Conservation (phyloP, 345 rosid species). For the Salix caprea region DNA sequence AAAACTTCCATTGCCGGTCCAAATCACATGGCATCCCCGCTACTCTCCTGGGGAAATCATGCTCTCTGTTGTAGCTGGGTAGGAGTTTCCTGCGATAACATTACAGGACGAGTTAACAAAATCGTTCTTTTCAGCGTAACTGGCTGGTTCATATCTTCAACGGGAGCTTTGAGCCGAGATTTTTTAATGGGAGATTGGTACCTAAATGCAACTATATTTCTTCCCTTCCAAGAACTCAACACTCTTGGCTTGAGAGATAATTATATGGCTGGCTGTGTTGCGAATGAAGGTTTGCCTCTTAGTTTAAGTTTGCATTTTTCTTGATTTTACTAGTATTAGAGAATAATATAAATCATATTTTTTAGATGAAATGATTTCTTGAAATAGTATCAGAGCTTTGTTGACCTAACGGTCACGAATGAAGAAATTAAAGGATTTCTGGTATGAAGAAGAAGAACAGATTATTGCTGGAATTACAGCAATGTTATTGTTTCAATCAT, state of each 20-base stretch:
- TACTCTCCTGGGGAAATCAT: neutral
- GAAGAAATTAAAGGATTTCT: too few species aligned
- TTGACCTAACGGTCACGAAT: too few species aligned
- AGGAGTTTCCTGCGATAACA: neutral
- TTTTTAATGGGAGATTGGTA: neutral
- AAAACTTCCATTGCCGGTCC: neutral
- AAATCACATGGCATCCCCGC: neutral
- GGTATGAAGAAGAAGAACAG: too few species aligned
- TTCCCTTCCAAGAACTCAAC: neutral
- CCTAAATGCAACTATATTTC: slow-evolving; percentile 11
- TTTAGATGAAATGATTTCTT: too few species aligned
- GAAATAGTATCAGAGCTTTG: too few species aligned
- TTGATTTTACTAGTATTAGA: too few species aligned
- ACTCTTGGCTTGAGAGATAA: fast-evolving
- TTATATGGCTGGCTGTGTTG: neutral
- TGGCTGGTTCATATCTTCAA: neutral
- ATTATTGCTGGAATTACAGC: too few species aligned
- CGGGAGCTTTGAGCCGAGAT: too few species aligned
- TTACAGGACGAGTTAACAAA: neutral
- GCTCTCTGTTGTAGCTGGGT: neutral
- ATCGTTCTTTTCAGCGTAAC: neutral
- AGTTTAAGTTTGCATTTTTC: too few species aligned
- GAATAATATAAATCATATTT: too few species aligned
- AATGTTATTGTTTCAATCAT: too few species aligned
- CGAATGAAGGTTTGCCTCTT: neutral